Percentiles rank a stretch among this genome's conserved stretches.
phyloP scores from a whole-genome alignment of 441 rosid species.

The Pelargonium australe region DNA sequence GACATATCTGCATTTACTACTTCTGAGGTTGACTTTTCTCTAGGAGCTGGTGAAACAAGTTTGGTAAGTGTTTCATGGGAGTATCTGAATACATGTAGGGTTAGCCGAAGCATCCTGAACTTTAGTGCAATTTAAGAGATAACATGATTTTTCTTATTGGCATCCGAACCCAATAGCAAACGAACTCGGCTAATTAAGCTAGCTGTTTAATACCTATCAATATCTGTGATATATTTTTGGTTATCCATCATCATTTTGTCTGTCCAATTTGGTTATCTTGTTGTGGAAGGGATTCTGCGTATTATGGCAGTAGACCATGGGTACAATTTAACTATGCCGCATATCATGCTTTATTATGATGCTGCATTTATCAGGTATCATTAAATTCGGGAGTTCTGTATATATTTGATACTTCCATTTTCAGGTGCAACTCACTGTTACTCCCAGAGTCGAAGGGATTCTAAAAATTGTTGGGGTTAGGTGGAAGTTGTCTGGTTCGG shows the following conservation, averaged over 20 bases:
- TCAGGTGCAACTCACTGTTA: conserved; percentile 84
- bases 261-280: not conserved
- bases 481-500: conserved; percentile 87
- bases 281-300: conserved; percentile 1
- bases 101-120: not conserved
- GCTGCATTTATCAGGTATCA: conserved; percentile 1
- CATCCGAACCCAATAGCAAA: conserved; percentile 6
- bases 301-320: conserved; percentile 10
- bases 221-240: not conserved
- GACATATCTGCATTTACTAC: conserved; percentile 45
- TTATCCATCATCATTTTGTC: conserved; percentile 3
- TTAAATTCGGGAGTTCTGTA: conserved; percentile 12
- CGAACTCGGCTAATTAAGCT: conserved; percentile 1
- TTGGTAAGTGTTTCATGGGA: conserved; percentile 47
- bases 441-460: conserved; percentile 77
- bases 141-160: not conserved
- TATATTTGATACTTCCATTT: conserved; percentile 13
- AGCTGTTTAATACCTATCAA: not conserved
- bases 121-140: not conserved
- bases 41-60: conserved; percentile 58
- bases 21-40: conserved; percentile 58
- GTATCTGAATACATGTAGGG: conserved; percentile 17
- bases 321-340: not conserved
- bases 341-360: not conserved
- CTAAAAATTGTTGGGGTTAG: conserved; percentile 82